Evolutionary conservation across 1,284 basidiomycete species (phyloP).

Genomic region (Ceratobasidium sp.): DNA sequence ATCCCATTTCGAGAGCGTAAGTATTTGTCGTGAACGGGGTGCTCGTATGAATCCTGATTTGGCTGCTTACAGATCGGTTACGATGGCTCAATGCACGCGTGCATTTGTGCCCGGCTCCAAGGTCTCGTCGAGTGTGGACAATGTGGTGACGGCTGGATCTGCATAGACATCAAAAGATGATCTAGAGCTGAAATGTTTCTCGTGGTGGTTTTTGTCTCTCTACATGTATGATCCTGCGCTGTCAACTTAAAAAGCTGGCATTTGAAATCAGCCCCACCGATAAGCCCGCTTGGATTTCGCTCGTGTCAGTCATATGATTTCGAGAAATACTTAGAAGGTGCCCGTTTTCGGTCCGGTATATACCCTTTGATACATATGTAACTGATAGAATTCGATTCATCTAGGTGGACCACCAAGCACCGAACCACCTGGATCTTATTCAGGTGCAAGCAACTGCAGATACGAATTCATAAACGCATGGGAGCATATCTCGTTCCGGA

Average conservation of each 20-base stretch:
- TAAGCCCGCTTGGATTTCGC: no score
- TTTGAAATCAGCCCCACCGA: no score
- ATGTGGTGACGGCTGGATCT: conserved; percentile 6
- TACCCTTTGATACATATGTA: no score
- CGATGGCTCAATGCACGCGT: conserved; percentile 85
- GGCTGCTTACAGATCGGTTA: conserved; percentile 66
- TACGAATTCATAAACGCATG: no score
- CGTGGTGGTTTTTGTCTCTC: background rate
- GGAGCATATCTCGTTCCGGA: no score
- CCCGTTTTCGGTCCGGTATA: no score
- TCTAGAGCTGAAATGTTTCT: background rate
- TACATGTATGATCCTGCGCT: background rate
- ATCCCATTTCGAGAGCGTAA: conserved; percentile 84
- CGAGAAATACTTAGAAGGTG: no score
- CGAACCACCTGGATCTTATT: no score
- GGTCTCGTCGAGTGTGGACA: conserved; percentile 31
- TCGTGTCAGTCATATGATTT: no score
- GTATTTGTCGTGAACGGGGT: conserved; percentile 48
- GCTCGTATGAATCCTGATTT: background rate
- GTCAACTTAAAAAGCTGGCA: background rate
- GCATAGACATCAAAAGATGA: background rate
- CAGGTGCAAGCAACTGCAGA: no score
- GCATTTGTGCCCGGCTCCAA: conserved; percentile 75
- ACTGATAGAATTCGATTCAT: no score
- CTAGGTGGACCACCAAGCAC: no score